Evolutionary conservation across 2,329 filamentous ascomycete genomes (phyloP), one percentile per base, ranked within the genome.

Genomic region (Fusarium tanahbumbuense): DNA sequence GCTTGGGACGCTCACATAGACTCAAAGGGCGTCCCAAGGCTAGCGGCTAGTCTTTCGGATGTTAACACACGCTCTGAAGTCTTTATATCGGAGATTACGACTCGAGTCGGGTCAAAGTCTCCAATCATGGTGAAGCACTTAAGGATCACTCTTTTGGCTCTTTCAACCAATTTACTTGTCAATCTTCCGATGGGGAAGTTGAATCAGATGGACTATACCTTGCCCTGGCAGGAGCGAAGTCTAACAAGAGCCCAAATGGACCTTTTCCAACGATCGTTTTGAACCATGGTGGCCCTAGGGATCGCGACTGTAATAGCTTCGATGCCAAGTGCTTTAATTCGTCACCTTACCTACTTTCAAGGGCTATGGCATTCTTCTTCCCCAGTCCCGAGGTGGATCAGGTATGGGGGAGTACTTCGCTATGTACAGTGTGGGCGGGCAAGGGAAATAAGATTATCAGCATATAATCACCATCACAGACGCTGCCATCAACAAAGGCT

Each of bases 331-430:
- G 41, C 30, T 72, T 70, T 40, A 72, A 71, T 44, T 80, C 76
- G 75, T 65, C 74, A 1, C 76, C 78, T 3, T 75, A 75, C 18
- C 67, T 82, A 12, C 73, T 82, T 6, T 59, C 74, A 8, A 74
- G 11, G 80, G 81, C n/a, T 82, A 81, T 42, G 77, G 74, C 1
- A 54, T 83, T n/a, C 72, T 83, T 6, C 68, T 76, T 4, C 74
- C 77, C 1, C 79, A 83, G 56, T 83, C 83, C 49, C 78, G 81
- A 15, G 81, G 81, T 25, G 75, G 76, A 22, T 72, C 60, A 15
- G 76, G 76, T 0, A 76, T 76, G 1, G 79, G 81, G 1, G 71
- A 79, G 27, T 57, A 64, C 3, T 82, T 78, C 41, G 79, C 79
- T 4, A 63, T 66, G 1, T 78, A 77, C 44, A 75, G 71, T 8